Conservation (phyloP, 768 basidiomycete genomes). For the Pulveroboletus sp. region DNA sequence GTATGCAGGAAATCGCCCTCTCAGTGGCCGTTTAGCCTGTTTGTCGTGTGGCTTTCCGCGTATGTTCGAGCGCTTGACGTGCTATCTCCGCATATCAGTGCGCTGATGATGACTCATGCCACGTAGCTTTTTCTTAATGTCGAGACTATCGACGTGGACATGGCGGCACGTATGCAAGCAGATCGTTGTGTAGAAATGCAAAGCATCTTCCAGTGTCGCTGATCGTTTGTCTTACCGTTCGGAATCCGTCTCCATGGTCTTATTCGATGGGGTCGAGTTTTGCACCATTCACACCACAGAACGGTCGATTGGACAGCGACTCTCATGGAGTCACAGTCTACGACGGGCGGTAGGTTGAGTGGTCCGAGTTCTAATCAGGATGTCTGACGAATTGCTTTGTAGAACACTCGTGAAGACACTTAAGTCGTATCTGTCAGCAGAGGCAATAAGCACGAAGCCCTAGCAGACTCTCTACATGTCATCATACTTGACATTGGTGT, state of each 20-base stretch:
- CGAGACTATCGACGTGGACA: neutral
- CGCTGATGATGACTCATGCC: neutral
- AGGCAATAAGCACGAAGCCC: neutral
- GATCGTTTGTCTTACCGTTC: neutral
- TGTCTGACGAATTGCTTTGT: neutral
- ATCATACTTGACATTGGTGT: neutral
- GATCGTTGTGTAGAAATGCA: neutral
- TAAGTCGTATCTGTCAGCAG: neutral
- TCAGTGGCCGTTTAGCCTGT: neutral
- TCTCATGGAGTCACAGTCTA: too few species aligned
- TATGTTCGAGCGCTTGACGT: neutral
- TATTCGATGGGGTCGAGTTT: neutral
- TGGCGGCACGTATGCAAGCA: neutral
- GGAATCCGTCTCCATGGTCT: too few species aligned
- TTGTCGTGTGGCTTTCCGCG: neutral
- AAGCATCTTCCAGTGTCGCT: neutral
- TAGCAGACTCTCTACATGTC: neutral
- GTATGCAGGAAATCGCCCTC: neutral
- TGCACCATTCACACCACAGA: neutral
- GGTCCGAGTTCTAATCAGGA: too few species aligned
- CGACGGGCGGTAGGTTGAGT: neutral
- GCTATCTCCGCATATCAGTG: neutral
- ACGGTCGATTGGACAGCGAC: neutral
- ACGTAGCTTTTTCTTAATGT: neutral
- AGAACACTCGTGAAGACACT: neutral